Conservation (phyloP, 1,139 yeast genomes). For the Nakaseomyces bracarensis region DNA sequence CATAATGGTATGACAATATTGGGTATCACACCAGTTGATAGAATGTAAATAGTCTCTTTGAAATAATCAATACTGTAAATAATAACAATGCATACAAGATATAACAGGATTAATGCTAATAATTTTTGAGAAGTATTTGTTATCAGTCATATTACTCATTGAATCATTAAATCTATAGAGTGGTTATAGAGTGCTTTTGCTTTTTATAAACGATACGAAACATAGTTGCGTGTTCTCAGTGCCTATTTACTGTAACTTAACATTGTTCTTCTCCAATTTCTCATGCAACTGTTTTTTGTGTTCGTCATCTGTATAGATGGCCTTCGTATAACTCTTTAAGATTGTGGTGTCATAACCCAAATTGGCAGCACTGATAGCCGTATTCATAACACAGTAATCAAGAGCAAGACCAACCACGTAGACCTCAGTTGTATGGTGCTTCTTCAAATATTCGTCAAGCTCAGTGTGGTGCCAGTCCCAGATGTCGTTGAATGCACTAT, state of each 20-base stretch:
- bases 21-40: slow-evolving; percentile 94
- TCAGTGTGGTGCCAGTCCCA: slow-evolving; percentile 72
- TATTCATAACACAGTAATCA: slow-evolving; percentile 74
- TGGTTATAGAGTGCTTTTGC: no score
- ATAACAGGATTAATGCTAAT: no score
- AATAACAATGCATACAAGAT: no score
- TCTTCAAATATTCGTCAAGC: slow-evolving; percentile 41
- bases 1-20: slow-evolving; percentile 84
- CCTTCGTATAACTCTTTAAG: slow-evolving; percentile 43
- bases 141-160: no score
- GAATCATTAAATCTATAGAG: no score
- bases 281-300: slow-evolving; percentile 14
- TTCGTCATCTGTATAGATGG: slow-evolving; percentile 37
- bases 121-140: no score
- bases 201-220: no score
- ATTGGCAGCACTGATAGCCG: slow-evolving; percentile 59
- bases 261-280: slow-evolving; percentile 16
- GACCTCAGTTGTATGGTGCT: slow-evolving; percentile 47
- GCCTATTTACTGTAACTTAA: slow-evolving; percentile 4
- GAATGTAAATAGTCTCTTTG: slow-evolving; percentile 56
- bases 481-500: slow-evolving; percentile 78
- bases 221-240: background rate
- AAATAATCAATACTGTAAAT: background rate
- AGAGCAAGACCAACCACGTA: slow-evolving; percentile 75
- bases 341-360: slow-evolving; percentile 60